Evolutionary conservation across 306 rosid genomes (phyloP), one percentile per base, ranked within the genome.

Genomic region (Fagus crenata): DNA sequence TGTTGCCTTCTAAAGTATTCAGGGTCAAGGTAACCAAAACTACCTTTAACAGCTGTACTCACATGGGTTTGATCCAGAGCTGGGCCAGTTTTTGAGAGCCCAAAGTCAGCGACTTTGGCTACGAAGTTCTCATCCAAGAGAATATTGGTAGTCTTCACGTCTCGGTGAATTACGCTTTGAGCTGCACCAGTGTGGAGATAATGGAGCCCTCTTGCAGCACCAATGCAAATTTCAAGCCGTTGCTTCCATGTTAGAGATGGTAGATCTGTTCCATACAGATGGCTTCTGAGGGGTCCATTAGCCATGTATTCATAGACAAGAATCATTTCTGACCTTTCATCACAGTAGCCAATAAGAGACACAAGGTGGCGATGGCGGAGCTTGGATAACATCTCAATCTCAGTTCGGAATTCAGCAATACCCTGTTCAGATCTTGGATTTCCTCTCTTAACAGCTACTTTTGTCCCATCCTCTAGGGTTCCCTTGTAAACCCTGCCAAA

Each of bases 291-390:
- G 65, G 99, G 97, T 76, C 99, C 99, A 81, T 95, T 95, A 53
- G 97, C 96, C 99, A 95, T 95, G 85, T 88, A 95, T 72, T 95
- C 99, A 60, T 95, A 95, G 69, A 92, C 97, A 60, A 95, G 97
- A 80, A 95, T 84, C 99, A 92, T 95, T 83, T 92, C 98, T 36
- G 97, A 90, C 83, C 96, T 84, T 82, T 95, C 97, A 78, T 95
- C 97, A 55, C 98, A 95, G 40, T 95, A 90, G 61, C 98, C 98
- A 71, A 95, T 95, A 67, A 95, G 98, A 12, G 98, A 95, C 73
- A 95, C 97, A 37, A 95, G 96, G 76, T 95, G 98, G 58, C 97
- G 97, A 65, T 95, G 98, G 59, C 97, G 92, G 65, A 95, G 97
- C 96, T 92, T 95, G 35, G 98, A 95, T 68, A 95, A 84, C 98